These are phyloP conservation scores for Heritiera littoralis DNA, from an alignment of 345 rosid genomes.

Conservation along the genomic window DNA sequence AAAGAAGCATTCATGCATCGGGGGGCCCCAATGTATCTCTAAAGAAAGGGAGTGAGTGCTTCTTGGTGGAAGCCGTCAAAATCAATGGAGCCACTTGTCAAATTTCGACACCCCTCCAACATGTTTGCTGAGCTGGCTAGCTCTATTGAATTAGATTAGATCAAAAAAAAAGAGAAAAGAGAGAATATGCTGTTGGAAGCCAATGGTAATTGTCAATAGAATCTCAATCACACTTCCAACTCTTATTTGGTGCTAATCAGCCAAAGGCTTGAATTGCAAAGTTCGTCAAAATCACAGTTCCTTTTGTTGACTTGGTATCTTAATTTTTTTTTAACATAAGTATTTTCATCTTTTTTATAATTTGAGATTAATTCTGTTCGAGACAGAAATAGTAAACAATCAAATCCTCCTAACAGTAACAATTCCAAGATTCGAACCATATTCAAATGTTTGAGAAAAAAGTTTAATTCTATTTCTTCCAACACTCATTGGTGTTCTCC, in stretches of 20 bases:
- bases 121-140: constrained; percentile 22
- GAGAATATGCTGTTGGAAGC: background rate
- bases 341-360: too few species aligned
- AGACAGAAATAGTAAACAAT: too few species aligned
- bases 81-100: constrained; percentile 30
- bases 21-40: constrained; percentile 23
- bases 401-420: too few species aligned
- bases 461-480: too few species aligned
- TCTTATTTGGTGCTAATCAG: background rate
- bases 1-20: constrained; percentile 17
- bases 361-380: too few species aligned
- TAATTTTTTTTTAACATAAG: too few species aligned
- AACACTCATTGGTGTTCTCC: too few species aligned
- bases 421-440: too few species aligned
- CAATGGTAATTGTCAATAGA: background rate
- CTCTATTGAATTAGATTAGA: background rate
- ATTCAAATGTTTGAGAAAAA: too few species aligned
- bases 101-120: constrained; percentile 22
- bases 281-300: too few species aligned
- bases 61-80: constrained; percentile 33
- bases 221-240: background rate
- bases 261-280: background rate
- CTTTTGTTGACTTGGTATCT: too few species aligned
- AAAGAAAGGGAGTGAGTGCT: constrained; percentile 22
- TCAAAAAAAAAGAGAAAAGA: background rate